These are phyloP conservation scores for Priceomyces melissophilus DNA, from an alignment of 805 yeast genomes.

Conservation along the genomic window DNA sequence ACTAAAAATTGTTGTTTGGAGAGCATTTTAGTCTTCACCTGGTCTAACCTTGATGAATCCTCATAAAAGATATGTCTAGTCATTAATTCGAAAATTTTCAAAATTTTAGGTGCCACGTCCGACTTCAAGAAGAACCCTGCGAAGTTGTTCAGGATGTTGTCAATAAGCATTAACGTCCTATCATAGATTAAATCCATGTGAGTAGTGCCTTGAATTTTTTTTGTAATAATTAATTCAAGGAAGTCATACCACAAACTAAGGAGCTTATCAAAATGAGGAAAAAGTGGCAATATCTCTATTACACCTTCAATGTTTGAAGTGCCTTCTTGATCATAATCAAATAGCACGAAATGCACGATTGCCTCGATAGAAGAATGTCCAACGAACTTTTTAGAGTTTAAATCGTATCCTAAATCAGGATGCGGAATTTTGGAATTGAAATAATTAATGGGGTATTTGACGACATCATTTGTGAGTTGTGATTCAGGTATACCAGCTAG, in stretches of 20 bases:
- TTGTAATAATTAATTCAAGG: conserved; percentile 6
- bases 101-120: conserved; percentile 54
- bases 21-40: conserved; percentile 51
- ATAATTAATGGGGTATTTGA: conserved; percentile 7
- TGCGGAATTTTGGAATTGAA: conserved; percentile 27
- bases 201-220: conserved; percentile 15
- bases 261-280: conserved; percentile 30
- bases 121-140: conserved; percentile 69
- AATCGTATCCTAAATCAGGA: conserved; percentile 43
- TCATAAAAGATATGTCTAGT: conserved; percentile 11
- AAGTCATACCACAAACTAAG: conserved; percentile 18
- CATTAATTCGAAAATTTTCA: conserved; percentile 47
- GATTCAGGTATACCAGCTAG: no score
- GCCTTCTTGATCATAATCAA: conserved; percentile 10
- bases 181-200: conserved; percentile 35
- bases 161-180: conserved; percentile 52
- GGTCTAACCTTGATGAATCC: conserved; percentile 35
- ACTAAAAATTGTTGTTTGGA: conserved; percentile 44
- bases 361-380: conserved; percentile 65
- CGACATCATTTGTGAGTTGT: no score
- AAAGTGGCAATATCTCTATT: conserved; percentile 31
- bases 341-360: conserved; percentile 68
- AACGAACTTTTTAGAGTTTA: conserved; percentile 33
- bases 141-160: conserved; percentile 55
- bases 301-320: conserved; percentile 14